phyloP scores from a whole-genome alignment of 2,329 filamentous ascomycete species.

The Sphaceloma murrayae region DNA sequence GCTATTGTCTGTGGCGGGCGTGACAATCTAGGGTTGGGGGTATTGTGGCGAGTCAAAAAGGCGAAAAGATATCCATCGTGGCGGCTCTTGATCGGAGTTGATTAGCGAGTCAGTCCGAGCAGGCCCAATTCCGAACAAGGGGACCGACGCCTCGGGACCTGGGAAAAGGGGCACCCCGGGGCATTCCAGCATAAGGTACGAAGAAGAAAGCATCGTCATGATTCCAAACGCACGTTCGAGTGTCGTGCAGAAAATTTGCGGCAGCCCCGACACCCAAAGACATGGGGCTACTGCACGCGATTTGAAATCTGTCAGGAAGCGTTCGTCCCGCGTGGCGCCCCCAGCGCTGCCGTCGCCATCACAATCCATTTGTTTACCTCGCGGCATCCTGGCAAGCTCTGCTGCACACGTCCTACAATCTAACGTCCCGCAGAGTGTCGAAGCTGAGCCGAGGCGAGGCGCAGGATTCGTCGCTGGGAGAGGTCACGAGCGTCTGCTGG shows the following conservation, averaged over 20 bases:
- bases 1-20: no score
- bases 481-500: no score
- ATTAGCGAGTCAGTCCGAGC: no score
- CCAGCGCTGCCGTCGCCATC: slow-evolving; percentile 2
- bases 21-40: background rate
- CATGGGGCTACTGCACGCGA: slow-evolving; percentile 13
- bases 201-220: slow-evolving; percentile 6
- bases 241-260: slow-evolving; percentile 4
- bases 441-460: background rate
- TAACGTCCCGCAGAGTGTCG: slow-evolving; percentile 1
- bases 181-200: no score
- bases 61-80: no score
- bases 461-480: no score
- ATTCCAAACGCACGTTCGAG: background rate
- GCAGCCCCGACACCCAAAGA: slow-evolving; percentile 7
- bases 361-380: slow-evolving; percentile 6
- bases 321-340: slow-evolving; percentile 3
- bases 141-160: background rate
- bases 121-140: no score
- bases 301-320: slow-evolving; percentile 10
- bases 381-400: slow-evolving; percentile 6
- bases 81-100: no score
- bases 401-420: slow-evolving; percentile 13
- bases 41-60: no score
- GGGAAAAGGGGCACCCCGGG: slow-evolving; percentile 3